Percentiles rank a stretch among this genome's conserved stretches.
Conservation (phyloP, 2,329 filamentous ascomycete species). For the Fusarium oxysporum region DNA sequence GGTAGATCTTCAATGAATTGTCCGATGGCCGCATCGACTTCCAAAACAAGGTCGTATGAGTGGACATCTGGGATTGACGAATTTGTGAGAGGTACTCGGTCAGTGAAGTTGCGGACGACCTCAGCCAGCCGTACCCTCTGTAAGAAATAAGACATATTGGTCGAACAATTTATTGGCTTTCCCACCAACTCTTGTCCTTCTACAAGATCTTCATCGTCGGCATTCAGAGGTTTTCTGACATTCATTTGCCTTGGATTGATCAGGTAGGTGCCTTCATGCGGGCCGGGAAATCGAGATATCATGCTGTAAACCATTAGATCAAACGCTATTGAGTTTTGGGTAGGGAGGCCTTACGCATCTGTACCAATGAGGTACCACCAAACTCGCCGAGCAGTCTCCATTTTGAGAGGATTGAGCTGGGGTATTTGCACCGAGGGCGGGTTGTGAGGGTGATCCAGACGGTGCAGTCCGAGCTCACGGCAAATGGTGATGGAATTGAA, state of each 20-base stretch:
- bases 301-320: constrained; percentile 46
- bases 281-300: constrained; percentile 51
- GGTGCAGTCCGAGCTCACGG: constrained; percentile 51
- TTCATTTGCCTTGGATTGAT: constrained; percentile 55
- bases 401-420: constrained; percentile 42
- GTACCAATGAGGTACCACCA: constrained; percentile 59
- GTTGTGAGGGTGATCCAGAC: constrained; percentile 51
- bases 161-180: constrained; percentile 48
- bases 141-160: constrained; percentile 53
- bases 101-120: constrained; percentile 51
- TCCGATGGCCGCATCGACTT: constrained; percentile 49
- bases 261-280: constrained; percentile 51
- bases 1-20: constrained; percentile 46
- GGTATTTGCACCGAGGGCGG: constrained; percentile 31
- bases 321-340: too few relatives aligned
- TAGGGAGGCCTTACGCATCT: constrained; percentile 50
- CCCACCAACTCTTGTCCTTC: constrained; percentile 45
- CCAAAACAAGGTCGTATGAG: constrained; percentile 48
- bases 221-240: constrained; percentile 53
- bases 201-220: constrained; percentile 53
- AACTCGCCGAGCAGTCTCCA: constrained; percentile 55
- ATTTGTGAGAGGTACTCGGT: constrained; percentile 45
- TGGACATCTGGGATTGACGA: constrained; percentile 46
- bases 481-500: constrained; percentile 34
- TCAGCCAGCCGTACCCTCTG: constrained; percentile 54